Percentiles rank a stretch among this genome's conserved stretches.
These are phyloP conservation scores for Tulasnella sp. DNA, from an alignment of 768 basidiomycete genomes.

Conservation along the genomic window DNA sequence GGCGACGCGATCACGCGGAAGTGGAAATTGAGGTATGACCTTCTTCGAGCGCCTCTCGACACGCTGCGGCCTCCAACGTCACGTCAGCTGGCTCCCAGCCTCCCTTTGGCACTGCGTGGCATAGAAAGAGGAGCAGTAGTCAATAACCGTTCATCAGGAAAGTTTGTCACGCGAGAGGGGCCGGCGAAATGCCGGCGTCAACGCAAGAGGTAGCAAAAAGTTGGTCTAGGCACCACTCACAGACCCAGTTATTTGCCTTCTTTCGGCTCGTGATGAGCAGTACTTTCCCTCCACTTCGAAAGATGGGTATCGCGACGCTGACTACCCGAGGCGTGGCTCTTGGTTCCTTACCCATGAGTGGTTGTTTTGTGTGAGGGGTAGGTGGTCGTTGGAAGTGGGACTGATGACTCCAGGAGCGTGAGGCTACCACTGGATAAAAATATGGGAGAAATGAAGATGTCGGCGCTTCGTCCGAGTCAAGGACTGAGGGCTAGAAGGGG, in stretches of 20 bases:
- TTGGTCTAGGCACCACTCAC: conserved; percentile 53
- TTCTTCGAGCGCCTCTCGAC: conserved; percentile 90
- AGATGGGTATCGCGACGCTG: conserved; percentile 82
- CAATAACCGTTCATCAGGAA: background rate
- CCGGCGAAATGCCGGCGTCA: conserved; percentile 9
- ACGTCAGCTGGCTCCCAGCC: conserved; percentile 80
- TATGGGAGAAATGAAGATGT: background rate
- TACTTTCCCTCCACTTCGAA: conserved; percentile 59
- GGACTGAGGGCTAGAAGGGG: background rate
- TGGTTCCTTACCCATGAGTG: conserved; percentile 45
- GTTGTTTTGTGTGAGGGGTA: conserved; percentile 27
- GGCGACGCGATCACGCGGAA: conserved; percentile 14
- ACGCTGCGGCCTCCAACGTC: conserved; percentile 75
- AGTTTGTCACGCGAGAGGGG: conserved; percentile 7
- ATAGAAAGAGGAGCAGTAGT: conserved; percentile 3
- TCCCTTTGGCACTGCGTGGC: conserved; percentile 92
- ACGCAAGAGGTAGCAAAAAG: conserved; percentile 15
- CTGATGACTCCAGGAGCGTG: background rate
- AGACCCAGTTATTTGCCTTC: conserved; percentile 70
- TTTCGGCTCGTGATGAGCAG: conserved; percentile 79
- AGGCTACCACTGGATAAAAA: background rate
- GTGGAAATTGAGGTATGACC: conserved; percentile 69
- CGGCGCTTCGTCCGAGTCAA: too few relatives aligned
- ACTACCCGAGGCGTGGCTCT: conserved; percentile 63
- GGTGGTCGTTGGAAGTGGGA: background rate